Conservation (phyloP, 208 protist genomes). For the Trypanosomatidae sp. region DNA sequence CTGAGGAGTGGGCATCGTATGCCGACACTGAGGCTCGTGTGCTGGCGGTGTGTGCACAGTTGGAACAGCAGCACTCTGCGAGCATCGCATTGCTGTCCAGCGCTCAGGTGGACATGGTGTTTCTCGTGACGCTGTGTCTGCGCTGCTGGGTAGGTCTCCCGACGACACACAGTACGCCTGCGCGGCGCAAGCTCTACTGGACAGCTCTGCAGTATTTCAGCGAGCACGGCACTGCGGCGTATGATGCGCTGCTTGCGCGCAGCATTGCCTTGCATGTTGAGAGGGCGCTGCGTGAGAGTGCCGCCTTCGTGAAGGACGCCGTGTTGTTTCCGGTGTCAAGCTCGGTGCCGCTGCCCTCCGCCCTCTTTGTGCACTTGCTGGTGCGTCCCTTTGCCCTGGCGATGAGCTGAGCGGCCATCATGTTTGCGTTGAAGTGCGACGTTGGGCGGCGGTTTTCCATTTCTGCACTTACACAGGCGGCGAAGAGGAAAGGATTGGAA, state of each 20-base stretch:
- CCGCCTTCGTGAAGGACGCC: slow-evolving; percentile 6
- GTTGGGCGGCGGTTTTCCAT: not conserved
- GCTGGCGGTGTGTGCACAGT: slow-evolving; percentile 12
- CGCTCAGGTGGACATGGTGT: slow-evolving; percentile 44
- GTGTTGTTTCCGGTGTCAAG: slow-evolving; percentile 18
- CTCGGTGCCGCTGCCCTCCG: slow-evolving; percentile 27
- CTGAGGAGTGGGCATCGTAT: slow-evolving; percentile 28
- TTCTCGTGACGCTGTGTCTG: slow-evolving; percentile 47
- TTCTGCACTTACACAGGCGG: not conserved
- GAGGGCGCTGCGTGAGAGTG: slow-evolving; percentile 17
- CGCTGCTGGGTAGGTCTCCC: slow-evolving; percentile 41
- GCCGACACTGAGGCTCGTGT: slow-evolving; percentile 9
- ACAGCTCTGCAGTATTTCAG: slow-evolving; percentile 28
- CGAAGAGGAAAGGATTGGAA: not conserved
- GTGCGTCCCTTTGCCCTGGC: slow-evolving; percentile 30
- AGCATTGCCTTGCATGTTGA: slow-evolving; percentile 29
- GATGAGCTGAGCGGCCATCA: not conserved
- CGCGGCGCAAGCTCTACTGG: slow-evolving; percentile 23
- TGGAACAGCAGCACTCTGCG: slow-evolving; percentile 8
- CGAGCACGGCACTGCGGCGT: slow-evolving; percentile 18
- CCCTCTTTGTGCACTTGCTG: slow-evolving; percentile 30
- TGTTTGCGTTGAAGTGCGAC: not conserved
- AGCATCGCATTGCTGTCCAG: slow-evolving; percentile 13
- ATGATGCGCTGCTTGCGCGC: slow-evolving; percentile 29
- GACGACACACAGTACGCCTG: slow-evolving; percentile 18